Evolutionary conservation across 2,329 filamentous ascomycete species (phyloP), one percentile per base, ranked within the genome.

Genomic region (Elsinoe australis): DNA sequence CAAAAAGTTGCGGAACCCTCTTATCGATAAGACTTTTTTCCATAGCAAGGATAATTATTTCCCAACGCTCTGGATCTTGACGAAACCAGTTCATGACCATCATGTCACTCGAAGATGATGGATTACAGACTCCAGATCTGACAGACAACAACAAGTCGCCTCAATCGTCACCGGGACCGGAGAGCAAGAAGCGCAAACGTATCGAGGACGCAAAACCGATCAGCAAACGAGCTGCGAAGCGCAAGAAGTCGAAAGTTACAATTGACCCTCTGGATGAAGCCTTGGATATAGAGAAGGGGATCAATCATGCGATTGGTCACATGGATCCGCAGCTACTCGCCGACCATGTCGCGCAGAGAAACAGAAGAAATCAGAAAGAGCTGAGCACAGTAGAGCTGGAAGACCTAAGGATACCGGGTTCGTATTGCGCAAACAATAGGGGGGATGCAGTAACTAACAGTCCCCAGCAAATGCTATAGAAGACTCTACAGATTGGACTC

Each of bases 301-400:
- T 95, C 55, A 94, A 95, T 67, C 80, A 79, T 54, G 78, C 85
- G 3, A 85, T 95, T 62, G 78, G 80, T 35, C 78, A 80, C 52
- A 89, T 95, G 82, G 87, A 95, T 64, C 82, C 79, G 52, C 79
- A 82, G 55, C 73, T 95, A 33, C 70, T 95, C 38, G 86, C 89
- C 1, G 90, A 95, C 63, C 82, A 95, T 63, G 73, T 95, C 53
- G 85, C 85, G 5, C 83, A 92, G 61, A 79, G 85, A 61, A 83
- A 86, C 47, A 79, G 76, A 54, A 76, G 83, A 18, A 94, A 90
- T 60, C 85, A 87, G 47, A 79, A 78, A 21, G 83, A 95, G 46
- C 66, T 95, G 59, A 95, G 85, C 57, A 71, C 80, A 0, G 77
- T 96, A 32, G 92, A 98, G 67, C 70, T 94, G 24, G 82, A 86